phyloP scores from a whole-genome alignment of 2,329 filamentous ascomycete species.

The Colletotrichum chlorophyti region DNA sequence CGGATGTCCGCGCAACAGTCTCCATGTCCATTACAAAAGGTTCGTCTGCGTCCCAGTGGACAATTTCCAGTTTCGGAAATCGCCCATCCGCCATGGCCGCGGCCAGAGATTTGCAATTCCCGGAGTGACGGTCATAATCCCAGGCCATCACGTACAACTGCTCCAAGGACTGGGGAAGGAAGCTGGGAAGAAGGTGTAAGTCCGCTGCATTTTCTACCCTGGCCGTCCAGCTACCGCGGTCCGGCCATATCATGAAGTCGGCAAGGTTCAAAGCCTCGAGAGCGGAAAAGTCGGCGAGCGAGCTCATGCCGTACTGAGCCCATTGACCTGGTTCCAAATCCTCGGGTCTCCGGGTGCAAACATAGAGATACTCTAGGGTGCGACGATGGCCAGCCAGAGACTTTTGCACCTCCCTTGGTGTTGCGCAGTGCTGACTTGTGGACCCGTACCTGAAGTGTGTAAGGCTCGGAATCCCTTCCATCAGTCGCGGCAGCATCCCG shows the following conservation, averaged over 20 bases:
- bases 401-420: not conserved
- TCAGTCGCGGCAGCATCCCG: not conserved
- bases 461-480: not conserved
- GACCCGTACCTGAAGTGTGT: not conserved
- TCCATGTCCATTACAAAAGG: too few relatives aligned
- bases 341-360: not conserved
- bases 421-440: not conserved
- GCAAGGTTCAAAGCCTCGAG: not conserved
- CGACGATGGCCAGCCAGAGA: not conserved
- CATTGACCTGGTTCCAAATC: not conserved
- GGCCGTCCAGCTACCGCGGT: not conserved
- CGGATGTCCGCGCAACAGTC: too few relatives aligned
- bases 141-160: not conserved
- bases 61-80: not conserved
- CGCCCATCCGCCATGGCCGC: not conserved
- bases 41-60: too few relatives aligned
- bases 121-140: not conserved
- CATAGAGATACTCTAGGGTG: not conserved
- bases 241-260: not conserved
- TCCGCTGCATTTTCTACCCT: not conserved
- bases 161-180: not conserved
- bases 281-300: not conserved
- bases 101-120: not conserved
- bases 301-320: not conserved
- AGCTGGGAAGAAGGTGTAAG: not conserved